A percentile compares a stretch with the other conserved stretches of the same genome.
These are phyloP conservation scores for Apiospora arundinis DNA, from an alignment of 2,329 filamentous ascomycete genomes.

Conservation along the genomic window DNA sequence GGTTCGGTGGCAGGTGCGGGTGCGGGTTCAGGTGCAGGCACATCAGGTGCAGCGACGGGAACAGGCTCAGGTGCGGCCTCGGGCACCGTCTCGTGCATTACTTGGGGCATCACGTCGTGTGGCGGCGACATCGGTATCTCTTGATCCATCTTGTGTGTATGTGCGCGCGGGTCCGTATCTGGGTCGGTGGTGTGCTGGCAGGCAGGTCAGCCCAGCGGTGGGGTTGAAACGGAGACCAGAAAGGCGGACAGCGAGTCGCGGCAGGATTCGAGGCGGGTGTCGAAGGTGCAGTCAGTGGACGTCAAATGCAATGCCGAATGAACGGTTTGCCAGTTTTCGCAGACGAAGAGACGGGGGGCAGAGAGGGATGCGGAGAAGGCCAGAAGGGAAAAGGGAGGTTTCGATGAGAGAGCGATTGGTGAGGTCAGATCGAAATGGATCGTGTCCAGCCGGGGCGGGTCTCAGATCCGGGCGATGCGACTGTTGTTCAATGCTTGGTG, in stretches of 20 bases:
- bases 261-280: not conserved
- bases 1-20: not conserved
- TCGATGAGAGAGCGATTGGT: not conserved
- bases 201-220: constrained; percentile 14
- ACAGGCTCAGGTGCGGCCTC: not conserved
- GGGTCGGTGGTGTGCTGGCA: constrained; percentile 7
- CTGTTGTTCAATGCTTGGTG: not conserved
- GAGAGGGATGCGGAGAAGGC: not conserved
- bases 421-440: constrained; percentile 18
- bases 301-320: not conserved
- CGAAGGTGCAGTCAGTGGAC: not conserved
- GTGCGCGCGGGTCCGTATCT: not conserved
- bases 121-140: not conserved
- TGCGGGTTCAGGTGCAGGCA: not conserved
- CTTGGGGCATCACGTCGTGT: not conserved
- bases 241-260: not conserved
- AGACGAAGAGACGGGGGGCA: not conserved
- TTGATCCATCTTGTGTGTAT: not conserved
- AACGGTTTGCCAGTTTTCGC: not conserved
- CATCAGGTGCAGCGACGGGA: not conserved
- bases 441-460: constrained; percentile 4
- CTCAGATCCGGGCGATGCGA: constrained; percentile 18
- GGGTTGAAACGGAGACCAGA: constrained; percentile 3
- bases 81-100: not conserved
- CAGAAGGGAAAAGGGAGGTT: not conserved